Evolutionary conservation across 2,329 filamentous ascomycete genomes (phyloP).

Genomic region (Parastagonospora avenae): DNA sequence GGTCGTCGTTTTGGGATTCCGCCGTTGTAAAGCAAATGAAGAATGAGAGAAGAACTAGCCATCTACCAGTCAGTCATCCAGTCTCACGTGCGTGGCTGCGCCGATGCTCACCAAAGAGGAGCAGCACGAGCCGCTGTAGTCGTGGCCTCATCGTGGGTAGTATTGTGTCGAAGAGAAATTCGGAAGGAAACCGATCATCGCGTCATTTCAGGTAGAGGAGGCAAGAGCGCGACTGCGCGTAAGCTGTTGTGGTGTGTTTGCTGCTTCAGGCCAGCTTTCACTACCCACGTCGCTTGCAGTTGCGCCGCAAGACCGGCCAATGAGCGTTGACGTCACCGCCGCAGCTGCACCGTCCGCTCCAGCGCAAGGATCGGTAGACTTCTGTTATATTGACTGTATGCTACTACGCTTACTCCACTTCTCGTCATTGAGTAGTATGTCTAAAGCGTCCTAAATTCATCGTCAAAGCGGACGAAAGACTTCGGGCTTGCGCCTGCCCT

Average conservation of each 20-base stretch:
- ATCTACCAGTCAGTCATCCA: conserved; percentile 26
- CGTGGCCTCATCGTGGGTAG: conserved; percentile 40
- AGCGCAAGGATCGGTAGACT: not conserved
- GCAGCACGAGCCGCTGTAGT: conserved; percentile 44
- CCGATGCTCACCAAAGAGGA: conserved; percentile 37
- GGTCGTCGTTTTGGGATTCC: conserved; percentile 27
- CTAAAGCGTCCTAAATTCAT: not conserved
- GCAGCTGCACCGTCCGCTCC: not conserved
- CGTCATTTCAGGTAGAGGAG: conserved; percentile 29
- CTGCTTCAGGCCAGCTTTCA: conserved; percentile 44
- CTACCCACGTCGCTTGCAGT: conserved; percentile 24
- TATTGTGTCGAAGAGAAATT: conserved; percentile 13
- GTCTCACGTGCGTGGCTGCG: conserved; percentile 6
- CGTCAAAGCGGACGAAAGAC: conserved; percentile 15
- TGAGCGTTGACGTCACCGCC: conserved; percentile 35
- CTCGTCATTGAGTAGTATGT: too few species aligned
- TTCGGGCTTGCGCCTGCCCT: conserved; percentile 9
- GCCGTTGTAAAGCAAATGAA: conserved; percentile 32
- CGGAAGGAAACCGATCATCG: conserved; percentile 33
- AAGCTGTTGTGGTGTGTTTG: conserved; percentile 23
- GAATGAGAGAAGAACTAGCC: conserved; percentile 39
- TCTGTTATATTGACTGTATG: not conserved
- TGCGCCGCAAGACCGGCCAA: conserved; percentile 32
- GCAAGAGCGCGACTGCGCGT: conserved; percentile 17
- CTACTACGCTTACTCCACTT: too few species aligned